A percentile compares a stretch with the other conserved stretches of the same genome.
These are phyloP conservation scores for Lipomyces lipofer DNA, from an alignment of 805 yeast species.

Conservation along the genomic window DNA sequence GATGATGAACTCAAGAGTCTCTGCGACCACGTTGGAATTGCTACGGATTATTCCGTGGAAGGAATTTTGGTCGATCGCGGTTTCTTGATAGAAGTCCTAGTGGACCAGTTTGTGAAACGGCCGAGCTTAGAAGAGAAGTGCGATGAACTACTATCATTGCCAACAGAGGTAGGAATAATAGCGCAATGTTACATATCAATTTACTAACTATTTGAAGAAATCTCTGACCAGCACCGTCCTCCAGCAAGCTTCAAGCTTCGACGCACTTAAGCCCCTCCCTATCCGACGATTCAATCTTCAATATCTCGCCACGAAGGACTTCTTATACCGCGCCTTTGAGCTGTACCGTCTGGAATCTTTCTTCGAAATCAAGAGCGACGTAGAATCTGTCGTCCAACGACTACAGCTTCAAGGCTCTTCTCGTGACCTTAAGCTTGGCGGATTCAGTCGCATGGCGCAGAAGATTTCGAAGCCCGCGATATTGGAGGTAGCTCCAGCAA, in stretches of 20 bases:
- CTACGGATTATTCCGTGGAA: constrained; percentile 7
- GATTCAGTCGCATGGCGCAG: constrained; percentile 34
- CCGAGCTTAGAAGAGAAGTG: neutral
- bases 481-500: constrained; percentile 32
- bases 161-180: constrained; percentile 18
- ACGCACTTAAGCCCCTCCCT: constrained; percentile 23
- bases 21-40: constrained; percentile 16
- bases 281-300: constrained; percentile 35
- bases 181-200: neutral
- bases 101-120: constrained; percentile 24
- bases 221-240: constrained; percentile 12
- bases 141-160: constrained; percentile 4
- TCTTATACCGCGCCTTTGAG: constrained; percentile 34
- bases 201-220: neutral
- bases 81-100: constrained; percentile 29
- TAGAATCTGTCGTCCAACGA: constrained; percentile 31
- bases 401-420: constrained; percentile 25
- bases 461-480: constrained; percentile 27
- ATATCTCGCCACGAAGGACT: constrained; percentile 38
- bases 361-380: constrained; percentile 31
- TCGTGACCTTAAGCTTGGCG: constrained; percentile 23
- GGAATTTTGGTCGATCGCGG: constrained; percentile 10
- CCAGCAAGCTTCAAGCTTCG: constrained; percentile 12
- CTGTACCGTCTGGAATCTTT: constrained; percentile 32
- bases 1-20: constrained; percentile 29